Evolutionary conservation across 305 asterid species (phyloP).

Genomic region (Fraxinus dipetala): DNA sequence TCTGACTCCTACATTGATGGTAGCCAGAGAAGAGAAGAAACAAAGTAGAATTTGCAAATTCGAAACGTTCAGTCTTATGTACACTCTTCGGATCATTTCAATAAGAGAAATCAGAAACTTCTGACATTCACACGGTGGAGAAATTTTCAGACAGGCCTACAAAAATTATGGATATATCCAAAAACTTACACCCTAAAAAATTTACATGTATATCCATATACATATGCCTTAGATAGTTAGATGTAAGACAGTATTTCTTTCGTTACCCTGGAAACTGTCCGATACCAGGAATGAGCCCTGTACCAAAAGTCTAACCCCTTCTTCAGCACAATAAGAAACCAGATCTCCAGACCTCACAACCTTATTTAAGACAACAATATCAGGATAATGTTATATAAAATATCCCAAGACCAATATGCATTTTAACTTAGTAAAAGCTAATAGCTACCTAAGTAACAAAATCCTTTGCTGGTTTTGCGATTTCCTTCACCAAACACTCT

Average conservation of each 20-base stretch:
- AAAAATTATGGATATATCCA: neutral
- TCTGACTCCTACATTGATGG: neutral
- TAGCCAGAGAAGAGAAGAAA: neutral
- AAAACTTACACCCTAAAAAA: no score
- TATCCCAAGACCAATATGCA: neutral
- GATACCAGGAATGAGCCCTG: conserved; percentile 73
- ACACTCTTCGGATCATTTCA: no score
- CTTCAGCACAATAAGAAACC: conserved; percentile 82
- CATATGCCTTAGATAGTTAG: conserved; percentile 22
- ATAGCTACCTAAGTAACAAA: conserved; percentile 73
- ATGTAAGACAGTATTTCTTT: conserved; percentile 82
- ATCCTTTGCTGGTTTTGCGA: conserved; percentile 92
- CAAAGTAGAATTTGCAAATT: no score
- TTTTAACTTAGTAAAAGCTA: neutral
- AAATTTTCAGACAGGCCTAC: no score
- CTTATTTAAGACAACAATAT: conserved; percentile 35
- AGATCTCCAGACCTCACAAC: conserved; percentile 94
- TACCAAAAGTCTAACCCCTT: conserved; percentile 83
- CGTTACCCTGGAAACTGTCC: conserved; percentile 88
- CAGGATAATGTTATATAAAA: neutral
- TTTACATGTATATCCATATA: no score
- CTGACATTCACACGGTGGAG: no score
- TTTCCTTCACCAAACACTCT: conserved; percentile 83
- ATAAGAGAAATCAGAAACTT: no score
- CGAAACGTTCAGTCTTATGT: no score